Evolutionary conservation across 1,284 basidiomycete species (phyloP).

Genomic region (Austroboletus novae-zelandiae): DNA sequence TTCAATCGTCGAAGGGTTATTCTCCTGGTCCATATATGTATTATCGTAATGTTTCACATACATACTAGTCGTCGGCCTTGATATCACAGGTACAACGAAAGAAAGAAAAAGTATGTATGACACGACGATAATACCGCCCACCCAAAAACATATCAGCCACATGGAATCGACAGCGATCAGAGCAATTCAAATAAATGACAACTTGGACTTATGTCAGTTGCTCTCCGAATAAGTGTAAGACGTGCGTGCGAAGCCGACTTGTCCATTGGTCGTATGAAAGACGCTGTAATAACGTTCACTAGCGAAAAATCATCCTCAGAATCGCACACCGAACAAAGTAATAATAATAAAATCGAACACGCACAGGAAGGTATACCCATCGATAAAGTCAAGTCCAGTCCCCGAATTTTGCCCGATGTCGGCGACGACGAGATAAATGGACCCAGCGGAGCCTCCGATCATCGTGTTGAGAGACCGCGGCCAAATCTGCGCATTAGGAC

Average conservation of each 20-base stretch:
- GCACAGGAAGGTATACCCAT: slow-evolving; percentile 13
- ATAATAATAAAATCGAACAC: background rate
- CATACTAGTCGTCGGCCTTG: too few species aligned
- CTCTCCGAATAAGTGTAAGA: slow-evolving; percentile 39
- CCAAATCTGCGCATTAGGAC: slow-evolving; percentile 53
- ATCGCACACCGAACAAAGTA: background rate
- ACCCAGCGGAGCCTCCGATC: slow-evolving; percentile 38
- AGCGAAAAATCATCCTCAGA: slow-evolving; percentile 1
- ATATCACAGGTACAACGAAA: too few species aligned
- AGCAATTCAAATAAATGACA: too few species aligned
- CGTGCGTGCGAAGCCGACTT: slow-evolving; percentile 46
- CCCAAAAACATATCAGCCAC: too few species aligned
- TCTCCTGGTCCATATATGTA: too few species aligned
- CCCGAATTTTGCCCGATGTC: slow-evolving; percentile 36
- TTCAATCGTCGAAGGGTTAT: too few species aligned
- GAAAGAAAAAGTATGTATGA: too few species aligned
- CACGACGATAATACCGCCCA: too few species aligned
- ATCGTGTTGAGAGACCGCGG: slow-evolving; percentile 44
- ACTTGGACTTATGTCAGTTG: slow-evolving; percentile 31
- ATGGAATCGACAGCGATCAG: too few species aligned
- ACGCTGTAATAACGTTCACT: slow-evolving; percentile 49
- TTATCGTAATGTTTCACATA: too few species aligned
- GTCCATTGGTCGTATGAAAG: slow-evolving; percentile 45
- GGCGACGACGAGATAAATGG: slow-evolving; percentile 47
- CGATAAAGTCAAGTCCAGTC: slow-evolving; percentile 41